Evolutionary conservation across 2,329 filamentous ascomycete genomes (phyloP).

Genomic region (Phialocephala subalpina): DNA sequence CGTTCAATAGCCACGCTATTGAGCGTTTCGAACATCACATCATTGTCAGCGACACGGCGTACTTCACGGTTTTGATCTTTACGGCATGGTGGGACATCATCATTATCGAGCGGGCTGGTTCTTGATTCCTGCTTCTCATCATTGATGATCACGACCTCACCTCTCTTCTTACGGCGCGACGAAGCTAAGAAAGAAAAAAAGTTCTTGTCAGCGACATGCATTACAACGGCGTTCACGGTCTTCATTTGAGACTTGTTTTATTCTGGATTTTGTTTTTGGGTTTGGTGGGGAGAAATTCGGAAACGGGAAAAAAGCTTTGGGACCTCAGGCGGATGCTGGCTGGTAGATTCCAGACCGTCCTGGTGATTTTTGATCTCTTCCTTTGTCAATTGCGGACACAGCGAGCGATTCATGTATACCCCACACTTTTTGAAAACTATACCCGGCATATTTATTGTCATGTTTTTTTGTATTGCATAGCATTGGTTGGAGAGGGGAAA

Average conservation of each 20-base stretch:
- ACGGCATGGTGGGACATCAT: not conserved
- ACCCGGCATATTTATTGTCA: slow-evolving; percentile 25
- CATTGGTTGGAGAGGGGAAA: not conserved
- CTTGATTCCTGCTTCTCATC: slow-evolving; percentile 19
- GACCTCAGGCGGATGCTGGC: slow-evolving; percentile 41
- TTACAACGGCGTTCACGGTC: slow-evolving; percentile 3
- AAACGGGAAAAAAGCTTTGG: slow-evolving; percentile 31
- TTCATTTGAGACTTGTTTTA: not conserved
- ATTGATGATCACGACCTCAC: slow-evolving; percentile 3
- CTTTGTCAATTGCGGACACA: slow-evolving; percentile 30
- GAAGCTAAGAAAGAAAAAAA: slow-evolving; percentile 26
- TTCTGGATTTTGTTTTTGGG: slow-evolving; percentile 5
- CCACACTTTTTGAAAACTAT: slow-evolving; percentile 31
- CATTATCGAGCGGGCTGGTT: slow-evolving; percentile 3
- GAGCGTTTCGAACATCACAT: not conserved
- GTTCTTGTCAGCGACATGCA: slow-evolving; percentile 12
- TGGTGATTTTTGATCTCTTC: slow-evolving; percentile 38
- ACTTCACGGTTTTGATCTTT: slow-evolving; percentile 14
- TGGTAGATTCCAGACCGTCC: slow-evolving; percentile 41
- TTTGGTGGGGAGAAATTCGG: slow-evolving; percentile 7
- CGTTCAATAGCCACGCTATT: not conserved
- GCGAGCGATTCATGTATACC: slow-evolving; percentile 38
- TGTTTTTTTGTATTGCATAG: slow-evolving; percentile 9
- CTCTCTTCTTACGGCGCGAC: slow-evolving; percentile 1
- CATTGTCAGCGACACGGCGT: slow-evolving; percentile 22